Evolutionary conservation across 2,329 filamentous ascomycete species (phyloP), one percentile per base, ranked within the genome.

Genomic region (Amphichorda felina): DNA sequence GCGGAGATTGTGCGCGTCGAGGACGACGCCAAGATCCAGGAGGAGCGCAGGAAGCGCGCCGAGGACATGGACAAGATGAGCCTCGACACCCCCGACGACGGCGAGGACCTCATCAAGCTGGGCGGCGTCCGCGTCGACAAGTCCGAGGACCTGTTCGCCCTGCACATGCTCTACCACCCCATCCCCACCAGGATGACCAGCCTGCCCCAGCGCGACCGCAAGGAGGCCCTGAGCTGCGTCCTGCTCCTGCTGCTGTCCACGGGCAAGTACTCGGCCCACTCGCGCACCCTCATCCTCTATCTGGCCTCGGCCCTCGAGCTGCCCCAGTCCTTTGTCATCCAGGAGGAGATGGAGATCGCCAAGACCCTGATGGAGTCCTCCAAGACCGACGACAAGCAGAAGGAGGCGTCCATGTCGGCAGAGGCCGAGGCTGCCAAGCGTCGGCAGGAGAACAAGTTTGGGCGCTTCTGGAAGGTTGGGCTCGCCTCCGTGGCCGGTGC

Each of bases 401-500:
- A 53, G 42, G 40, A 54, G 42, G 41, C 69, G 16, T 44, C 49
- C 30, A 79, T 93, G 64, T 79, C 78, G 1, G 83, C 82, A 1
- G 82, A 88, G 41, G 74, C 79, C 2, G 86, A 91, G 52, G 78
- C 77, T 0, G 74, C 81, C 49, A 82, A 82, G 51, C 75, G 80
- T 36, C 71, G 71, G 11, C 77, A 88, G 42, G 72, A 83, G 40
- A 82, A 81, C 37, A 75, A 82, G 45, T 60, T 70, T 8, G 68
- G 74, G 15, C 68, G 87, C 8, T 82, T 82, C 53, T 94, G 85
- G 84, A 95, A 94, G 53, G 86, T 95, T 15, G 86, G 88, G 0
- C 66, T 95, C 18, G 89, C 88, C 0, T 84, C 82, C 8, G 85
- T 93, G 0, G 87, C 85, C 1, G 89, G 89, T 9, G 89, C 89